Base-by-base conservation (phyloP, 2,329 filamentous ascomycete genomes). In the Alternaria atra region DNA sequence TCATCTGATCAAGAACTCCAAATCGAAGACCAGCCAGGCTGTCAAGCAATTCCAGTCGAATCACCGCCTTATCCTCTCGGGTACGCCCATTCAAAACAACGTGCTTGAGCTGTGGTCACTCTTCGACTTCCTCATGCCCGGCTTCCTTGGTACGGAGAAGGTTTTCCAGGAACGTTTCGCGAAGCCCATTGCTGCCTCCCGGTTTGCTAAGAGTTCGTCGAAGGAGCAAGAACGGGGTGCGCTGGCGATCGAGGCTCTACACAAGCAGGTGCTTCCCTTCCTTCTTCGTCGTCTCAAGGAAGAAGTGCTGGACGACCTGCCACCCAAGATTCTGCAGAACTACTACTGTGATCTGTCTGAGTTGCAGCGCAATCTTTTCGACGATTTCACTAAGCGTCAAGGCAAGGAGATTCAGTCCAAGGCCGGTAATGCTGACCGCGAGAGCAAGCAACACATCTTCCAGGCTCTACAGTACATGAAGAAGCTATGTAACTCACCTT, bases 381-480 rank as follows among this genome's bases (percentile, higher is more conserved):
- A 98, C 44, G 94, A 98, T 75, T 99, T 99, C 77, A 91, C 90
- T 23, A 96, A 91, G 85, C 96, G 93, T 69, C 94, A 99, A 77
- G 90, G 93, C 73, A 96, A 93, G 80, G 91, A 92, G 65, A 86
- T 99, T 34, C 89, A 91, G 43, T 89, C 93, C 30, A 93, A 96
- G 75, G 93, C 94, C 13, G 89, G 89, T 29, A 89, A 91, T 27
- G 73, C 70, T 29, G 94, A 97, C 74, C 97, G 96, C 77, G 92
- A 97, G 64, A 90, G 93, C 67, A 99, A 99, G 79, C 92, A 97
- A 77, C 95, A 99, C 79, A 99, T 99, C 69, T 99, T 99, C 90
- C 94, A 98, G 78, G 95, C 96, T 4, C 82, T 99, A 44, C 96
- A 99, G 77, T 99, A 99, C 81, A 99, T 99, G 96, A 93, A 96